Conservation (phyloP, 352 stramenopile genomes). For the Pythium aquatile region DNA sequence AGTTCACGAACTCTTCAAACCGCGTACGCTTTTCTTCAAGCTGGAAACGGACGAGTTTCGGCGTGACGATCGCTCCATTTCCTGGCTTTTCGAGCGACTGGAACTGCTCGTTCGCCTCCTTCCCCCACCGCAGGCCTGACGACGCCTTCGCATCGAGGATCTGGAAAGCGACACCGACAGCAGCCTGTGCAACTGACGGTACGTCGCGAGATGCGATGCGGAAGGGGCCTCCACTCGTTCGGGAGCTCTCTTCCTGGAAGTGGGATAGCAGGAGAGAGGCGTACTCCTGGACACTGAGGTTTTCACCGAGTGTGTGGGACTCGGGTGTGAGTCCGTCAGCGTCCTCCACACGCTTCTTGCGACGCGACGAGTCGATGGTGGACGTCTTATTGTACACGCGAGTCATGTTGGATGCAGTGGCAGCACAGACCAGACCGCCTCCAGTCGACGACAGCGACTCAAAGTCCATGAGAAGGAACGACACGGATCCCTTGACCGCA, state of each 20-base stretch:
- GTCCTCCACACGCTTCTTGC: slow-evolving; percentile 41
- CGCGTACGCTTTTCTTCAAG: slow-evolving; percentile 75
- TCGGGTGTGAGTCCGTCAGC: slow-evolving; percentile 37
- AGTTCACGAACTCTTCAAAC: slow-evolving; percentile 58
- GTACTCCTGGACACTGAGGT: slow-evolving; percentile 55
- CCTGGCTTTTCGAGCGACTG: slow-evolving; percentile 15
- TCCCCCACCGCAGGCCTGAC: slow-evolving; percentile 79
- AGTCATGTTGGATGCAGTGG: slow-evolving; percentile 68
- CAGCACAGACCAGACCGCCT: slow-evolving; percentile 50
- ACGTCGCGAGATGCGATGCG: slow-evolving; percentile 47
- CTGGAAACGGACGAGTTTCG: slow-evolving; percentile 84
- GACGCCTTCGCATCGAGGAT: slow-evolving; percentile 81
- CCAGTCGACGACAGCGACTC: slow-evolving; percentile 28
- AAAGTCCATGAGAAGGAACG: slow-evolving; percentile 62
- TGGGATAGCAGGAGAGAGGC: slow-evolving; percentile 50
- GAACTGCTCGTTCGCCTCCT: slow-evolving; percentile 24
- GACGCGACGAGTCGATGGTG: slow-evolving; percentile 1
- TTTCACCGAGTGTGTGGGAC: slow-evolving; percentile 26
- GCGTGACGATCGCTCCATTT: slow-evolving; percentile 44
- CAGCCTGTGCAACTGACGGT: slow-evolving; percentile 51
- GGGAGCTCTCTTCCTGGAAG: slow-evolving; percentile 43
- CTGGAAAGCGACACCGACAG: slow-evolving; percentile 55
- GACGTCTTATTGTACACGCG: slow-evolving; percentile 37
- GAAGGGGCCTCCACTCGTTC: slow-evolving; percentile 26
- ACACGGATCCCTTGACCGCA: slow-evolving; percentile 61